Evolutionary conservation across 225 moss, liverwort and hornwort genomes (phyloP).

Genomic region (Pleurozium schreberi): DNA sequence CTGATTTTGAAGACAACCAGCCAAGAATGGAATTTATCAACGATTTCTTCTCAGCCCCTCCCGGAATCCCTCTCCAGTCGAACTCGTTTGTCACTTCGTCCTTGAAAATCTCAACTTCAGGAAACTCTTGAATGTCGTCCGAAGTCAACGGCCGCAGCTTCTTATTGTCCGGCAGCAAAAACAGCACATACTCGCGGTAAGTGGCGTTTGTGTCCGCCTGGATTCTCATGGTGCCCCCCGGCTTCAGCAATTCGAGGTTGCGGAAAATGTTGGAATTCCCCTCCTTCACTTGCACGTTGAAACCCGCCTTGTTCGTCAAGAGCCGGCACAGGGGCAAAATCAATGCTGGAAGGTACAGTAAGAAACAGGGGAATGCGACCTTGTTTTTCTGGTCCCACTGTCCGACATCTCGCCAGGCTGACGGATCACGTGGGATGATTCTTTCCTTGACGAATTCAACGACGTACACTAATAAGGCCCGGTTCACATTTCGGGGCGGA

Average conservation of each 20-base stretch:
- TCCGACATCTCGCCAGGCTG: neutral
- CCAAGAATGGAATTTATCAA: fast-evolving
- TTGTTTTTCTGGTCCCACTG: neutral
- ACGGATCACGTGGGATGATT: neutral
- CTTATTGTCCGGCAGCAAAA: neutral
- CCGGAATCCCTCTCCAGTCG: neutral
- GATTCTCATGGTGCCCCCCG: neutral
- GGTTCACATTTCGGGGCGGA: no score
- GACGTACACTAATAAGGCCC: no score
- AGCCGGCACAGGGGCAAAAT: neutral
- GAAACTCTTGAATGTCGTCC: neutral
- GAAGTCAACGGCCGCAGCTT: neutral
- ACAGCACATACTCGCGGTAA: neutral
- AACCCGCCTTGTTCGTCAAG: neutral
- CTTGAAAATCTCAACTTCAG: neutral
- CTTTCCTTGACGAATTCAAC: no score
- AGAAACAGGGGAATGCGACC: neutral
- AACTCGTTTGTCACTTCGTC: fast-evolving
- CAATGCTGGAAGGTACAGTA: neutral
- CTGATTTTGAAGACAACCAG: neutral
- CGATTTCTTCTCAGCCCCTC: no score
- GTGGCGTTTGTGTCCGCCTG: neutral
- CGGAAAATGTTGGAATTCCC: neutral
- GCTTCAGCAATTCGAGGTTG: fast-evolving
- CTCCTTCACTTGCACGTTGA: neutral